Percentiles rank a stretch among this genome's conserved stretches.
Evolutionary conservation across 2,329 filamentous ascomycete genomes (phyloP).

Genomic region (Zymoseptoria brevis): DNA sequence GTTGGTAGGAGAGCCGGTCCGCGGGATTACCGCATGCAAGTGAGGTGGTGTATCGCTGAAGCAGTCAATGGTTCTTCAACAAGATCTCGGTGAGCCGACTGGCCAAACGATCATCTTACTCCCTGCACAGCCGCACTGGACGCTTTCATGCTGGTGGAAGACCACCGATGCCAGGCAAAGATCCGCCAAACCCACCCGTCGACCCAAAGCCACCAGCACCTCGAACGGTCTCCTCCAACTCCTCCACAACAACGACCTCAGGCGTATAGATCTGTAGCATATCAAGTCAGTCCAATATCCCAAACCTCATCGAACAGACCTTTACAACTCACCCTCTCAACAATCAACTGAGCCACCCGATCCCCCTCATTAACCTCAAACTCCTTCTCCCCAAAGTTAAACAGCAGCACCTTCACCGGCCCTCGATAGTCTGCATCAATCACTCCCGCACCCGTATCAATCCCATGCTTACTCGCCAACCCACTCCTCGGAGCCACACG

Average conservation of each 20-base stretch:
- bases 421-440: slow-evolving; percentile 97
- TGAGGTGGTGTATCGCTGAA: too few relatives aligned
- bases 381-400: slow-evolving; percentile 80
- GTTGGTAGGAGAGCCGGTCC: too few relatives aligned
- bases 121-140: too few relatives aligned
- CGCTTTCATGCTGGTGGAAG: neutral
- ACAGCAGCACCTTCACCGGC: slow-evolving; percentile 86
- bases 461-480: slow-evolving; percentile 66
- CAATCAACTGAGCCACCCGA: slow-evolving; percentile 82
- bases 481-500: slow-evolving; percentile 32
- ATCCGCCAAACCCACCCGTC: slow-evolving; percentile 53
- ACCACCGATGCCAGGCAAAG: slow-evolving; percentile 19
- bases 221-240: slow-evolving; percentile 82
- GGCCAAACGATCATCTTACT: too few relatives aligned
- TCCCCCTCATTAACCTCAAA: slow-evolving; percentile 79
- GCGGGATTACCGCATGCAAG: too few relatives aligned
- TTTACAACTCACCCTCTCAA: slow-evolving; percentile 59
- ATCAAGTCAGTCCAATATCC: slow-evolving; percentile 4
- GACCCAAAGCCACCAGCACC: slow-evolving; percentile 89
- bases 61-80: too few relatives aligned
- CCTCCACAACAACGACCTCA: slow-evolving; percentile 78
- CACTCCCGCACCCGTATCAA: slow-evolving; percentile 90
- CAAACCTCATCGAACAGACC: too few relatives aligned
- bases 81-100: too few relatives aligned
- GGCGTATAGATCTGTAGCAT: slow-evolving; percentile 69